phyloP scores from a whole-genome alignment of 2,329 filamentous ascomycete genomes.

The Aspergillus transmontanensis region DNA sequence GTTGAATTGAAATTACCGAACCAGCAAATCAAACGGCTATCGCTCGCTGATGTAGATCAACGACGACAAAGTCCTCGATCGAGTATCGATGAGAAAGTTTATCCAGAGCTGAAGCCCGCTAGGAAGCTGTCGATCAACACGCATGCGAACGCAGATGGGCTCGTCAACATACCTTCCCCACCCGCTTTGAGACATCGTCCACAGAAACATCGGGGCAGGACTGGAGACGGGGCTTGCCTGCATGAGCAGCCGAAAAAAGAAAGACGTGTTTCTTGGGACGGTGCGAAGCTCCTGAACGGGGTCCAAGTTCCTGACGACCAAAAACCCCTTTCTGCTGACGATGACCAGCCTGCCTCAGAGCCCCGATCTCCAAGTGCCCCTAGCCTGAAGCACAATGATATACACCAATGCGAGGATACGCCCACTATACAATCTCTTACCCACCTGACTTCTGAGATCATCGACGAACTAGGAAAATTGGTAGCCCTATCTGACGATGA shows the following conservation, averaged over 20 bases:
- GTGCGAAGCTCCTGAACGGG: slow-evolving; percentile 37
- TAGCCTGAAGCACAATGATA: slow-evolving; percentile 18
- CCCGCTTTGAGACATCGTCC: slow-evolving; percentile 43
- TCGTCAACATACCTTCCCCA: slow-evolving; percentile 37
- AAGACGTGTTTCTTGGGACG: slow-evolving; percentile 43
- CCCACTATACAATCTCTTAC: slow-evolving; percentile 35
- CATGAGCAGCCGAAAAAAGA: slow-evolving; percentile 32
- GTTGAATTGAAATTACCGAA: slow-evolving; percentile 42
- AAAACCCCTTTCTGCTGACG: slow-evolving; percentile 9
- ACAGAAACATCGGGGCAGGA: slow-evolving; percentile 40
- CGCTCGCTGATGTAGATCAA: slow-evolving; percentile 40
- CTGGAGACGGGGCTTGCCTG: slow-evolving; percentile 23
- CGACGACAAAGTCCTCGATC: slow-evolving; percentile 37
- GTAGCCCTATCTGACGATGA: slow-evolving; percentile 41
- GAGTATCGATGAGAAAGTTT: slow-evolving; percentile 35
- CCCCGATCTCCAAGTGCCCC: slow-evolving; percentile 23
- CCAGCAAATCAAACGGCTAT: slow-evolving; percentile 43
- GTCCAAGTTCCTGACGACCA: slow-evolving; percentile 19
- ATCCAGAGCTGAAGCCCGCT: slow-evolving; percentile 32
- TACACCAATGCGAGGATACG: slow-evolving; percentile 14
- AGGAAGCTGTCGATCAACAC: slow-evolving; percentile 37
- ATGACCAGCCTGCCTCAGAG: slow-evolving; percentile 19
- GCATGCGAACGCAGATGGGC: slow-evolving; percentile 30
- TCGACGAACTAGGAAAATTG: slow-evolving; percentile 39
- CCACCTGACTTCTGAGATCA: slow-evolving; percentile 40